A percentile compares a stretch with the other conserved stretches of the same genome.
Conservation (phyloP, 768 basidiomycete genomes). For the Russula emetica region DNA sequence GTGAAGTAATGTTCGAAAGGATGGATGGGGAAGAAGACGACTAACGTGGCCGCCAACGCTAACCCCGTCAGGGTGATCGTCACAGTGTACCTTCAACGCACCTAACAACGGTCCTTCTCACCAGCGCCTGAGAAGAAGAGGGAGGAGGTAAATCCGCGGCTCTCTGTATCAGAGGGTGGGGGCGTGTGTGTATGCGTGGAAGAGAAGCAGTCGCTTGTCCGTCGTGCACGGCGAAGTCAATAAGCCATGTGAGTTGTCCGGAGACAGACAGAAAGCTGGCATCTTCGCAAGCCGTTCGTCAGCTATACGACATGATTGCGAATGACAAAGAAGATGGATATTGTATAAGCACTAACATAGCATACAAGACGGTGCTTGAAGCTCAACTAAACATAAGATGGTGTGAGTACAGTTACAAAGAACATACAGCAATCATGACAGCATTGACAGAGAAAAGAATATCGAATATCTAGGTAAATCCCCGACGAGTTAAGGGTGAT, state of each 20-base stretch:
- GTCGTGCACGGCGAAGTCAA: neutral
- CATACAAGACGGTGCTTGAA: neutral
- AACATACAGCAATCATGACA: constrained; percentile 18
- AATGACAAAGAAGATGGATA: neutral
- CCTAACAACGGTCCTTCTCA: neutral
- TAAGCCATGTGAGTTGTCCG: neutral
- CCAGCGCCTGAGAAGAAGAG: neutral
- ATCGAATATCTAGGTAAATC: constrained; percentile 22
- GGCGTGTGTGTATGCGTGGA: neutral
- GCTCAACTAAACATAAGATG: neutral
- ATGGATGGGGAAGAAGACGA: neutral
- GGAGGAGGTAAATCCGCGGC: constrained; percentile 5
- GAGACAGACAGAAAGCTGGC: neutral
- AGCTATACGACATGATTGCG: neutral
- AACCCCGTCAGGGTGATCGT: neutral
- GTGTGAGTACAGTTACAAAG: constrained; percentile 14
- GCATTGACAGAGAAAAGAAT: constrained; percentile 6
- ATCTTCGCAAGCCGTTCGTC: neutral
- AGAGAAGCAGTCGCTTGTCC: neutral
- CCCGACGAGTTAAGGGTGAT: constrained; percentile 10
- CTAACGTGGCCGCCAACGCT: neutral
- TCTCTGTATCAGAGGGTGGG: neutral
- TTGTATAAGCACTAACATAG: constrained; percentile 1
- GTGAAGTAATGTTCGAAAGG: neutral
- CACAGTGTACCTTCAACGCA: neutral